Percentiles rank a stretch among this genome's conserved stretches.
These are phyloP conservation scores for Fusarium sp. DNA, from an alignment of 2,329 filamentous ascomycete species.

Conservation along the genomic window DNA sequence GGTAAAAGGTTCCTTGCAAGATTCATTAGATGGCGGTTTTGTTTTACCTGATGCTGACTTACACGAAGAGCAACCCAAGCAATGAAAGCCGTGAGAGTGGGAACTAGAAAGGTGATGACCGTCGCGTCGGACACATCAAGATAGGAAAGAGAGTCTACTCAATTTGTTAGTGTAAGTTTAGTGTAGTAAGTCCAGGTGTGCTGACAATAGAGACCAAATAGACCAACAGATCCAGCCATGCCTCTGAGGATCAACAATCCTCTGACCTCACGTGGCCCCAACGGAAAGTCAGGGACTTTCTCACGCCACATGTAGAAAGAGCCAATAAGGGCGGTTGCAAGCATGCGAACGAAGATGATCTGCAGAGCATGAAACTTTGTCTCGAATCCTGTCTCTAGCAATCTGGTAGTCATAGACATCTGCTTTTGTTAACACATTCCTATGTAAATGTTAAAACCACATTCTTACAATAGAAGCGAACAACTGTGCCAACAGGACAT, in stretches of 20 bases:
- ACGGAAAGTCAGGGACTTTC: conserved; percentile 70
- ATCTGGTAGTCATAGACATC: conserved; percentile 57
- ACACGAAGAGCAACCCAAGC: conserved; percentile 65
- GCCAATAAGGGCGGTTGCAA: conserved; percentile 53
- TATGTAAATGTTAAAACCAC: fast-evolving
- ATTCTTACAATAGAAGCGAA: conserved; percentile 56
- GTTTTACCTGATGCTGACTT: neutral
- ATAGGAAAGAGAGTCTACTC: conserved; percentile 66
- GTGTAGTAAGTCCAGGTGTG: fast-evolving
- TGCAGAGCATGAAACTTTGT: conserved; percentile 57
- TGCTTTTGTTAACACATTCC: conserved; percentile 30
- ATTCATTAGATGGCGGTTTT: fast-evolving
- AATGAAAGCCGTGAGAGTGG: conserved; percentile 75
- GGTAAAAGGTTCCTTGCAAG: conserved; percentile 75
- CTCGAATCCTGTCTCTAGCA: conserved; percentile 52
- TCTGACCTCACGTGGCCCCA: conserved; percentile 73
- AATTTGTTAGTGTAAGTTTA: neutral
- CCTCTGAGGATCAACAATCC: conserved; percentile 74
- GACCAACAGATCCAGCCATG: conserved; percentile 71
- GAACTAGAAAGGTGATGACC: conserved; percentile 82
- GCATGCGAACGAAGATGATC: conserved; percentile 59
- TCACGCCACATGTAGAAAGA: conserved; percentile 57
- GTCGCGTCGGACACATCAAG: conserved; percentile 83
- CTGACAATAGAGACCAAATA: conserved; percentile 69
- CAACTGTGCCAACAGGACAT: conserved; percentile 57